Evolutionary conservation across 371 early-diverging fungal genomes (phyloP).

Genomic region (Basidiobolus meristosporus): DNA sequence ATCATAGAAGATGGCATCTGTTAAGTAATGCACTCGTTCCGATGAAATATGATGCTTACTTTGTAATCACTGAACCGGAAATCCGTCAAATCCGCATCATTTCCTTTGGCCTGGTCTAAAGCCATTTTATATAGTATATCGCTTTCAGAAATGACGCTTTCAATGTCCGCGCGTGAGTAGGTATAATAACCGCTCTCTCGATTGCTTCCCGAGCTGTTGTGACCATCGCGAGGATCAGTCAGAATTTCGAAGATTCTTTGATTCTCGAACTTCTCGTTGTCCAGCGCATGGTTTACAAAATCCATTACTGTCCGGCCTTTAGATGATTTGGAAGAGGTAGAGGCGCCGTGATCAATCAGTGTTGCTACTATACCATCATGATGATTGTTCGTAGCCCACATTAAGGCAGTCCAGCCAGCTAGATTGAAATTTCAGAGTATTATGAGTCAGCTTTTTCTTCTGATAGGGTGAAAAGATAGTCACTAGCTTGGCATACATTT

Average conservation of each 20-base stretch:
- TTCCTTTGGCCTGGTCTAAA: no score
- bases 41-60: no score
- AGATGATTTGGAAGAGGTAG: conserved; percentile 38
- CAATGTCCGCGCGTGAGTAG: no score
- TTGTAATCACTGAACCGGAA: no score
- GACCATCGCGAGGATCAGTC: conserved; percentile 1
- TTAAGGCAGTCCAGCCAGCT: conserved; percentile 89
- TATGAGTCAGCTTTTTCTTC: not conserved
- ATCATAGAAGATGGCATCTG: no score
- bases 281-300: conserved; percentile 19
- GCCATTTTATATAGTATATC: no score
- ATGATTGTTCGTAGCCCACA: conserved; percentile 87
- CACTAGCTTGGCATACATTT: conserved; percentile 25
- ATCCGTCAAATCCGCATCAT: no score
- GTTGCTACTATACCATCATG: conserved; percentile 50
- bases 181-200: no score
- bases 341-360: conserved; percentile 62
- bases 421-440: no score
- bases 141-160: no score
- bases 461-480: not conserved
- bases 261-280: conserved; percentile 19
- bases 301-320: conserved; percentile 67
- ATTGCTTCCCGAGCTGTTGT: no score
- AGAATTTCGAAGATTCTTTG: conserved; percentile 33
- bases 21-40: no score